These are phyloP conservation scores for Suillus occidentalis DNA, from an alignment of 768 basidiomycete genomes.

Conservation along the genomic window DNA sequence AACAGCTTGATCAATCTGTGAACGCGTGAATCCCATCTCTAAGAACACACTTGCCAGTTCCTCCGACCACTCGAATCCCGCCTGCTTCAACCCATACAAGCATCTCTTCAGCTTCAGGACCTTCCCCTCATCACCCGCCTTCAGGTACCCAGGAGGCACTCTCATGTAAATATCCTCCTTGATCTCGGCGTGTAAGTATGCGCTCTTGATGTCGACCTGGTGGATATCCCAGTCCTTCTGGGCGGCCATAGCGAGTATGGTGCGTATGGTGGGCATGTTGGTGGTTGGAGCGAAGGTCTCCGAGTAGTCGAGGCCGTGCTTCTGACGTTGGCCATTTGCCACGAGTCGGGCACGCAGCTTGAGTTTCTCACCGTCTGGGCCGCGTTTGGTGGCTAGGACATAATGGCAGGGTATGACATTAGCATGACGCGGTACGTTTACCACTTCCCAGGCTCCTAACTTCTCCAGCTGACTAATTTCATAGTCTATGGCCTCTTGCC, in stretches of 20 bases:
- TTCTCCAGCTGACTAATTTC: slow-evolving; percentile 20
- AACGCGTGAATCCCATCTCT: slow-evolving; percentile 4
- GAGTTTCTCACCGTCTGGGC: slow-evolving; percentile 1
- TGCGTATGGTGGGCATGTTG: slow-evolving; percentile 9
- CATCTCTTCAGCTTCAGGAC: slow-evolving; percentile 23
- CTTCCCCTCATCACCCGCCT: slow-evolving; percentile 19
- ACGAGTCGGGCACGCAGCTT: background rate
- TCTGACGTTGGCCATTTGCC: background rate
- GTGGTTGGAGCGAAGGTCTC: slow-evolving; percentile 19
- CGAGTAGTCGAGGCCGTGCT: slow-evolving; percentile 21
- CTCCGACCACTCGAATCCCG: slow-evolving; percentile 33
- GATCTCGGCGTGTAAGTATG: slow-evolving; percentile 16
- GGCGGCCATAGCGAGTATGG: slow-evolving; percentile 13
- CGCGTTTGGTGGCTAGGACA: slow-evolving; percentile 2
- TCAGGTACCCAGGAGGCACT: slow-evolving; percentile 31
- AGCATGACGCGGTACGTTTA: slow-evolving; percentile 21
- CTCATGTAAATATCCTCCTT: slow-evolving; percentile 39
- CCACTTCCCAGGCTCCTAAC: slow-evolving; percentile 27
- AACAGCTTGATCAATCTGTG: background rate
- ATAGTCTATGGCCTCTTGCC: slow-evolving; percentile 9
- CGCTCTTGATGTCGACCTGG: slow-evolving; percentile 15
- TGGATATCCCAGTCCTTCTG: slow-evolving; percentile 12
- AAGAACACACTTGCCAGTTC: background rate
- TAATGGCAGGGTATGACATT: slow-evolving; percentile 27
- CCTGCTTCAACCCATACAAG: slow-evolving; percentile 43